Evolutionary conservation across 2,329 filamentous ascomycete species (phyloP).

Genomic region (Cladorrhinum sp.): DNA sequence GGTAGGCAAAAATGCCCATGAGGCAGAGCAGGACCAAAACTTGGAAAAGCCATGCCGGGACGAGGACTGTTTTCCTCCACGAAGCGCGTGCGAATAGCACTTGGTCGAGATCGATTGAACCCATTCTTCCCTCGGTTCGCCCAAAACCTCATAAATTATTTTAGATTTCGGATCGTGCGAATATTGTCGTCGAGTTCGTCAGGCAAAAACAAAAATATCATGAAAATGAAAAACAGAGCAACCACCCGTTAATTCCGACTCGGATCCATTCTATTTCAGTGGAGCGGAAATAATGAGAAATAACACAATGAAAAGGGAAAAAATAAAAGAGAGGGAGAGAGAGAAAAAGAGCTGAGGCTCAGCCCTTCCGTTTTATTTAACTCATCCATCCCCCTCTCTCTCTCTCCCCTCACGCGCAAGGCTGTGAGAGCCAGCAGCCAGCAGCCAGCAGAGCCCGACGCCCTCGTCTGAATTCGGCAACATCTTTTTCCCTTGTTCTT

Average conservation of each 20-base stretch:
- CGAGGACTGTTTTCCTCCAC: conserved; percentile 48
- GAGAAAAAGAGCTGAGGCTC: neutral
- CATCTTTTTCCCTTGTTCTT: neutral
- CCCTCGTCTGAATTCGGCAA: neutral
- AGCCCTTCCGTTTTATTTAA: neutral
- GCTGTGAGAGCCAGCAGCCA: neutral
- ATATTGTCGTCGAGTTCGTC: neutral
- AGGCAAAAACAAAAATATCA: neutral
- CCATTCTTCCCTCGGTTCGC: conserved; percentile 5
- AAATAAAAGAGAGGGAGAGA: neutral
- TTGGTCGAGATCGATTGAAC: conserved; percentile 44
- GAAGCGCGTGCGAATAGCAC: conserved; percentile 50
- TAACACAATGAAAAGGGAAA: neutral
- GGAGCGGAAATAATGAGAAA: neutral
- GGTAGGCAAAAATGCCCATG: conserved; percentile 52
- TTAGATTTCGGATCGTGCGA: neutral
- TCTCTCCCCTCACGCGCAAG: neutral
- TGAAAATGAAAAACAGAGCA: no score
- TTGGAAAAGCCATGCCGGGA: conserved; percentile 51
- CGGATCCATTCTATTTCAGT: neutral
- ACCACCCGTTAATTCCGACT: neutral
- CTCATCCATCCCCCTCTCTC: neutral
- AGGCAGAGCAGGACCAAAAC: conserved; percentile 43
- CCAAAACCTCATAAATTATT: neutral
- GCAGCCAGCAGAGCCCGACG: neutral